phyloP scores from a whole-genome alignment of 345 rosid genomes.

The Populus euphratica region DNA sequence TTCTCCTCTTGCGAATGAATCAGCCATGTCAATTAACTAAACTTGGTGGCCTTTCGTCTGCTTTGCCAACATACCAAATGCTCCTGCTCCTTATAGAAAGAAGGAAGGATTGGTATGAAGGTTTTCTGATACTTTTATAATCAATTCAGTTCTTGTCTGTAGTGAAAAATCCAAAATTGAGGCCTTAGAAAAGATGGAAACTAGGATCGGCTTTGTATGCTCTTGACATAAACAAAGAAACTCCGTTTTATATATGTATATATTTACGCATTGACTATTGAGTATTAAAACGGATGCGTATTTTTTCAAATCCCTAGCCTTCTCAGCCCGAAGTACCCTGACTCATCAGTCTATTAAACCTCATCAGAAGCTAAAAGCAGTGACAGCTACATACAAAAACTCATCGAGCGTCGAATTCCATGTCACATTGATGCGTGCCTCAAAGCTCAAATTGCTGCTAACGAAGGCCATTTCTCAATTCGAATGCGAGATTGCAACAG shows the following conservation, averaged over 20 bases:
- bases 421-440: neutral
- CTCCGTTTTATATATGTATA: neutral
- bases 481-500: neutral
- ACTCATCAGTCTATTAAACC: neutral
- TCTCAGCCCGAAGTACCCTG: neutral
- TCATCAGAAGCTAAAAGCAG: neutral
- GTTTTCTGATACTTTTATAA: neutral
- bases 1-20: constrained; percentile 9
- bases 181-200: neutral
- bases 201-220: neutral
- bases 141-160: neutral
- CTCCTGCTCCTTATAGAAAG: neutral
- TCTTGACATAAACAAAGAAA: neutral
- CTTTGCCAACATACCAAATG: neutral
- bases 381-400: neutral
- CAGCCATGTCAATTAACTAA: neutral
- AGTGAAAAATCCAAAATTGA: neutral
- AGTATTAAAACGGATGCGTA: neutral
- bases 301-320: neutral
- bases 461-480: neutral
- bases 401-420: neutral
- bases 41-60: neutral
- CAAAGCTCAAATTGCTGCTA: neutral
- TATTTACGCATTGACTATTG: too few species aligned
- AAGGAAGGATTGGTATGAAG: neutral